Base-by-base conservation (phyloP, 2,329 filamentous ascomycete species). In the Fusarium decemcellulare region DNA sequence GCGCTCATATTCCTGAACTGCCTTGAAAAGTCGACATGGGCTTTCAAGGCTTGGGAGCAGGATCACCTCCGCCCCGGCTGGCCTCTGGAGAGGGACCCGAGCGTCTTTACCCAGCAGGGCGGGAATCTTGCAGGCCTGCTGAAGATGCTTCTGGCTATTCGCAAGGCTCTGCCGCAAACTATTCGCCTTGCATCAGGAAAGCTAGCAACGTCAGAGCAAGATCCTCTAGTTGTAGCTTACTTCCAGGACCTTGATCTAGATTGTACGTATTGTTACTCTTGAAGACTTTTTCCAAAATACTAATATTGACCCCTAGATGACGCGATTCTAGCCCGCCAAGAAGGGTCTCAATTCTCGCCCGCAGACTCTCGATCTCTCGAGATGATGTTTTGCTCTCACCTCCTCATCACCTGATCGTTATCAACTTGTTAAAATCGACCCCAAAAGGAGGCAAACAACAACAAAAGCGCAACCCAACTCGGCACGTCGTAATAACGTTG, bases 11-110 rank as follows among this genome's bases (percentile, higher is more conserved):
- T 91, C 65, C 84, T 91, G 50, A 90, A 90, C 73, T 90, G 88
- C 68, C 83, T 91, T 14, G 90, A 92, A 74, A 91, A 91, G 79
- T 89, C 88, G 0, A 91, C 89, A 0, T 92, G 89, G 90, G 86
- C 88, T 1, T 91, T 91, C 79, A 90, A 90, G 67, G 88, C 87
- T 2, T 92, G 89, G 88, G 88, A 91, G 71, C 87, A 91, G 74
- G 85, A 88, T 59, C 86, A 87, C 52, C 83, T 90, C 29, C 84
- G 86, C 3, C 83, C 84, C 1, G 84, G 85, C 44, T 91, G 89
- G 89, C 90, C 90, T 5, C 81, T 91, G 4, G 87, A 89, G 73
- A 78, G 81, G 39, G 85, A 86, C 8, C 89, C 89, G 0, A 79
- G 81, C 52, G 81, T 82, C 53, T 91, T 88, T 72, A 87, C 87